phyloP scores from a whole-genome alignment of 208 protist genomes.

The Zelonia costaricensis region DNA sequence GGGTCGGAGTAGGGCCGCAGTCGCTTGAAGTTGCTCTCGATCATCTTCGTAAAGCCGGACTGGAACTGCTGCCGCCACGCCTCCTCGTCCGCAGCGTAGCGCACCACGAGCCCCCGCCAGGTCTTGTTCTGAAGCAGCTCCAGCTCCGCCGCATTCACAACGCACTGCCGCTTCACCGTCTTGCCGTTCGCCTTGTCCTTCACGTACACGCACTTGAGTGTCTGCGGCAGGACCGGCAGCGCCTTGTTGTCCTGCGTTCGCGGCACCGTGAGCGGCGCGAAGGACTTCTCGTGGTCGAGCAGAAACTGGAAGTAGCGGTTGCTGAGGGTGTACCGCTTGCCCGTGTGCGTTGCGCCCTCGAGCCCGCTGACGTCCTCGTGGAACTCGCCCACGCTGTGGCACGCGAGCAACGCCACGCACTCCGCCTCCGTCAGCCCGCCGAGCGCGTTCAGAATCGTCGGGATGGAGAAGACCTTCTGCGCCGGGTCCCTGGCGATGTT shows the following conservation, averaged over 20 bases:
- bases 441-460: constrained; percentile 57
- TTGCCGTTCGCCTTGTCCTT: constrained; percentile 28
- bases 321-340: constrained; percentile 68
- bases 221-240: constrained; percentile 52
- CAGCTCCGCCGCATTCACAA: constrained; percentile 64
- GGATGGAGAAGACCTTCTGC: constrained; percentile 40
- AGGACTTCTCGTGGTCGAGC: constrained; percentile 63
- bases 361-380: constrained; percentile 84
- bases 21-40: constrained; percentile 77
- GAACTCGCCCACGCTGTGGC: constrained; percentile 86
- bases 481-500: constrained; percentile 35
- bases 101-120: constrained; percentile 54
- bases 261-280: constrained; percentile 50
- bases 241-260: constrained; percentile 78
- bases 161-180: constrained; percentile 40
- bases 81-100: constrained; percentile 60
- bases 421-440: constrained; percentile 77
- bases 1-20: constrained; percentile 68
- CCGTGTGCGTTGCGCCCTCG: constrained; percentile 66
- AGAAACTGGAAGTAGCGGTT: constrained; percentile 83
- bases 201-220: constrained; percentile 55
- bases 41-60: constrained; percentile 79
- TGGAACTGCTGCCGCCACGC: constrained; percentile 67
- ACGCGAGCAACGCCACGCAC: constrained; percentile 82
- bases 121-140: constrained; percentile 57